Evolutionary conservation across 2,329 filamentous ascomycete genomes (phyloP).

Genomic region (Talaromyces funiculosus): DNA sequence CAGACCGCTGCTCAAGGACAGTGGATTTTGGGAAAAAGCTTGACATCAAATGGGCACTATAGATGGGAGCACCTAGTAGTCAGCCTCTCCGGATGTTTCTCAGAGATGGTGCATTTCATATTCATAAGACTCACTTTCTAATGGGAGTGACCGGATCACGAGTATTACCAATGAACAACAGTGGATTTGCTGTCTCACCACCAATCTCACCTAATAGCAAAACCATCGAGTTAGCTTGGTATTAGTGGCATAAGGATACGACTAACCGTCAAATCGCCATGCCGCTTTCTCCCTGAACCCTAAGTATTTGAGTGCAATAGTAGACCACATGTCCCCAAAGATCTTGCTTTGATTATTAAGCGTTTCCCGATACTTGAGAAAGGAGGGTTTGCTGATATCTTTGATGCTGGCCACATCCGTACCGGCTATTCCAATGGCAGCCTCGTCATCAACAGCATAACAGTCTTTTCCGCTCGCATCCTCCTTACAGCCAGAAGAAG

Average conservation of each 20-base stretch:
- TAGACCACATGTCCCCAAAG: conserved; percentile 8
- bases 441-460: neutral
- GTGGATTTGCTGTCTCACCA: conserved; percentile 1
- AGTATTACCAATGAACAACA: conserved; percentile 7
- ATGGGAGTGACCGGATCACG: conserved; percentile 5
- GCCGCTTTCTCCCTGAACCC: conserved; percentile 7
- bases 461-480: neutral
- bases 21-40: neutral
- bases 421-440: neutral
- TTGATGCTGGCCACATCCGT: neutral
- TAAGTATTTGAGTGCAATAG: neutral
- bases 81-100: neutral
- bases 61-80: neutral
- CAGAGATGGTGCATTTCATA: neutral
- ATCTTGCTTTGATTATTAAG: conserved; percentile 6
- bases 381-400: neutral
- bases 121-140: neutral
- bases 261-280: conserved; percentile 8
- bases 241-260: neutral
- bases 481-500: neutral
- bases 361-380: neutral
- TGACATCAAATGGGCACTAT: conserved; percentile 7
- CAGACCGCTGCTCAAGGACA: conserved; percentile 7
- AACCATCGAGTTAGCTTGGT: neutral
- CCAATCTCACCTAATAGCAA: neutral